These are phyloP conservation scores for Rhododendron vialii DNA, from an alignment of 148 eudicot genomes.

Conservation along the genomic window DNA sequence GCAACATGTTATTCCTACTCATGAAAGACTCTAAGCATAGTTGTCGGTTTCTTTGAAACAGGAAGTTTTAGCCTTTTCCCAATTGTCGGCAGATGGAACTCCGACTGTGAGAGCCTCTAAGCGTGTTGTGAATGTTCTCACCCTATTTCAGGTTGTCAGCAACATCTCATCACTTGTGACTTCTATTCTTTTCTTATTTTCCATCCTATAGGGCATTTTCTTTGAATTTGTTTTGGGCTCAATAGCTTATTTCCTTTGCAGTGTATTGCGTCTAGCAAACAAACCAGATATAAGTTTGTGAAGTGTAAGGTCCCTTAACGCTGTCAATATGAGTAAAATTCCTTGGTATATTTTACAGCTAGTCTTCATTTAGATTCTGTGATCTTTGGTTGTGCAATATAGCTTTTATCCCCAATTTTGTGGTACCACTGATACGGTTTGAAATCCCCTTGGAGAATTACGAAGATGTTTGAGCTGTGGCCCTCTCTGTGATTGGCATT, in stretches of 20 bases:
- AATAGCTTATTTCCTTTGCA: neutral
- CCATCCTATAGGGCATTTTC: neutral
- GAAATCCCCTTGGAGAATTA: neutral
- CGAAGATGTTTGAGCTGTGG: conserved; percentile 7
- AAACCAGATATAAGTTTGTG: conserved; percentile 2
- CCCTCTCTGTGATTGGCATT: conserved; percentile 9
- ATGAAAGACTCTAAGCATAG: neutral
- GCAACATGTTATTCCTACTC: neutral
- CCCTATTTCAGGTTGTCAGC: conserved; percentile 7
- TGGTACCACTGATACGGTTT: neutral
- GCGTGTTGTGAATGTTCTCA: conserved; percentile 8
- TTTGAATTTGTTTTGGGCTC: neutral
- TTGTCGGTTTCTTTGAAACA: neutral
- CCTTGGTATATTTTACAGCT: neutral
- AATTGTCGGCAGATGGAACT: neutral
- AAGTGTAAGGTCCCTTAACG: neutral
- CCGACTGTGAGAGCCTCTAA: neutral
- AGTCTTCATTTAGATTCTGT: neutral
- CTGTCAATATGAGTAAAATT: neutral
- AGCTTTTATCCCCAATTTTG: conserved; percentile 9
- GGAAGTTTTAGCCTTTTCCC: conserved; percentile 8
- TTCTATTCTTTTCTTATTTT: neutral
- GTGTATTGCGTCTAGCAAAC: conserved; percentile 12
- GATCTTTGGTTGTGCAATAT: neutral
- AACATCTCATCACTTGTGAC: neutral